phyloP scores from a whole-genome alignment of 106 monocot species.

The Phalaenopsis equestris region DNA sequence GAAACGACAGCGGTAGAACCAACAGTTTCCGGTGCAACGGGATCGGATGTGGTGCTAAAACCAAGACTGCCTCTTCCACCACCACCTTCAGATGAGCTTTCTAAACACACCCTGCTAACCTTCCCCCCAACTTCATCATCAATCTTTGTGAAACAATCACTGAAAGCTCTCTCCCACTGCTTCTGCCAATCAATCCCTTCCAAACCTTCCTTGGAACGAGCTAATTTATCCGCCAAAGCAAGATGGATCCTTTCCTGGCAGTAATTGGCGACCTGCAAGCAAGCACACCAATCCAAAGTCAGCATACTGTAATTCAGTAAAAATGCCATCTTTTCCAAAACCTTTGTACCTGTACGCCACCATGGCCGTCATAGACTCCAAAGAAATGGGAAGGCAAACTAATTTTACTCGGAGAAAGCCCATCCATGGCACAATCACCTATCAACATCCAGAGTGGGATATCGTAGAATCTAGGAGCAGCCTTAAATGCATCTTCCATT shows the following conservation, averaged over 20 bases:
- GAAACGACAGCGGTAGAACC: slow-evolving; percentile 87
- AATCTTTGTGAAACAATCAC: slow-evolving; percentile 46
- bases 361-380: slow-evolving; percentile 83
- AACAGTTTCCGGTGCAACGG: slow-evolving; percentile 81
- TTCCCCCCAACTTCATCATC: slow-evolving; percentile 67
- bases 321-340: not conserved
- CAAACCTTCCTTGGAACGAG: not conserved
- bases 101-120: slow-evolving; percentile 9
- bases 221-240: slow-evolving; percentile 41
- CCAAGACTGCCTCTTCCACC: slow-evolving; percentile 5
- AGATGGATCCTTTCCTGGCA: slow-evolving; percentile 50
- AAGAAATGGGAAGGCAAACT: slow-evolving; percentile 51
- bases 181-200: slow-evolving; percentile 21
- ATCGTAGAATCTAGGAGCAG: slow-evolving; percentile 34
- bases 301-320: not conserved
- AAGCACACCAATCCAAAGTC: not conserved
- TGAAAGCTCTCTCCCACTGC: slow-evolving; percentile 50
- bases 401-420: slow-evolving; percentile 21
- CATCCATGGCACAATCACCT: slow-evolving; percentile 23
- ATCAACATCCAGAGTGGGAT: slow-evolving; percentile 44
- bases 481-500: slow-evolving; percentile 59
- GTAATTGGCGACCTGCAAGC: slow-evolving; percentile 58
- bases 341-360: slow-evolving; percentile 37
- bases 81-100: not conserved
- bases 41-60: slow-evolving; percentile 18